phyloP scores from a whole-genome alignment of 164 flowering plant species.

The Echeveria elegans region DNA sequence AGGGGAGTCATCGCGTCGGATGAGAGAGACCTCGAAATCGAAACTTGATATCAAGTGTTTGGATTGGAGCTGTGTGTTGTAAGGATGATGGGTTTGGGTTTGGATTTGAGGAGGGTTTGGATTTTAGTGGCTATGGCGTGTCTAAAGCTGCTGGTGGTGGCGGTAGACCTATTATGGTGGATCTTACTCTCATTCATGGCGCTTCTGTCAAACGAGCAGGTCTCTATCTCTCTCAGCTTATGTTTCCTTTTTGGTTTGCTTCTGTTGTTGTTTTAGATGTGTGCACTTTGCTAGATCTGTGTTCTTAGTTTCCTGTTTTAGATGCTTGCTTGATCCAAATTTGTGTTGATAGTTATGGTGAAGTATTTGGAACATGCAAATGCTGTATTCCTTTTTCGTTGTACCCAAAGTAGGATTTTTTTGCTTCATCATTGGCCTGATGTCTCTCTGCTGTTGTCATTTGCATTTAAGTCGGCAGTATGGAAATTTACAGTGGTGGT shows the following conservation, averaged over 20 bases:
- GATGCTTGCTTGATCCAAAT: neutral
- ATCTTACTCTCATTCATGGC: slow-evolving; percentile 6
- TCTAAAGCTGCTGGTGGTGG: neutral
- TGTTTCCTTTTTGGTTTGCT: no score
- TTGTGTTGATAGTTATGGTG: neutral
- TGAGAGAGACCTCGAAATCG: no score
- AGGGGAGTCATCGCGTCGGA: no score
- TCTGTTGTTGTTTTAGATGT: neutral
- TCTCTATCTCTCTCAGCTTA: neutral
- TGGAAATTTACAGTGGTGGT: no score
- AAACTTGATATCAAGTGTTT: no score
- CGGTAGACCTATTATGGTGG: neutral
- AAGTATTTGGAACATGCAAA: no score
- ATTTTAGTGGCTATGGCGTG: neutral
- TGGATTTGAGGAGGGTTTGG: slow-evolving; percentile 4
- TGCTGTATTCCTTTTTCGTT: no score
- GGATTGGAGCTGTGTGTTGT: neutral
- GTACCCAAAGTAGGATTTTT: neutral
- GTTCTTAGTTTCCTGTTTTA: neutral
- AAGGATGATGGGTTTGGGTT: neutral
- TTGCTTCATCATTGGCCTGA: no score
- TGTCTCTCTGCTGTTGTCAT: no score
- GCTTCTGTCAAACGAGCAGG: slow-evolving; percentile 5
- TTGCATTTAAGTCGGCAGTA: no score
- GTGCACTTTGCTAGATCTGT: neutral